Percentiles rank a stretch among this genome's conserved stretches.
Conservation (phyloP, 1,284 basidiomycete species). For the Microbotryomycetes sp. region DNA sequence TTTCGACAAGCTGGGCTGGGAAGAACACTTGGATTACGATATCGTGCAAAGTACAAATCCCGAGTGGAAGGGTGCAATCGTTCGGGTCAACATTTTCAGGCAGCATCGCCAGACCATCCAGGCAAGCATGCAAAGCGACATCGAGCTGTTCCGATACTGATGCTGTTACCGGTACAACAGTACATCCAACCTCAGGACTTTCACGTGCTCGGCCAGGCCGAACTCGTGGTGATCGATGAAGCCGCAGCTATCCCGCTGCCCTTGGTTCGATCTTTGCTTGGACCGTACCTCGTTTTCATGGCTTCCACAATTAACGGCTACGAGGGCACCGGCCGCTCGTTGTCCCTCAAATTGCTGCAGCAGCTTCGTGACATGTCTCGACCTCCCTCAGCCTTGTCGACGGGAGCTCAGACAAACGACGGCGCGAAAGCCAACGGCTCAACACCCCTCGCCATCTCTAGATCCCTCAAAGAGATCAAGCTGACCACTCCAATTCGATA, state of each 20-base stretch:
- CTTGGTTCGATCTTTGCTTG: constrained; percentile 87
- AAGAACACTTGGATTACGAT: constrained; percentile 97
- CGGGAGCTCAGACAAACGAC: constrained; percentile 41
- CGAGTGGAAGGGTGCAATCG: constrained; percentile 92
- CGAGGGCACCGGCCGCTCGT: constrained; percentile 94
- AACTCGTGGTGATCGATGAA: constrained; percentile 96
- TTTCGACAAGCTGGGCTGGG: constrained; percentile 87
- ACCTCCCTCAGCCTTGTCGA: constrained; percentile 55
- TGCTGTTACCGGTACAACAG: constrained; percentile 43
- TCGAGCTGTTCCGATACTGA: constrained; percentile 6
- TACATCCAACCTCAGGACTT: constrained; percentile 98
- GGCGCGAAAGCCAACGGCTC: constrained; percentile 37
- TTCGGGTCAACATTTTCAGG: constrained; percentile 90
- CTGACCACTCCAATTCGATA: constrained; percentile 95
- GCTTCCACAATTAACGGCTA: constrained; percentile 99
- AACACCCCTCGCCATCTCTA: constrained; percentile 47
- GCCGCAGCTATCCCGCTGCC: constrained; percentile 96
- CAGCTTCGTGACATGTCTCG: constrained; percentile 85
- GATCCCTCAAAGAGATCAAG: constrained; percentile 86
- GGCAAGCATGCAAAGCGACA: constrained; percentile 45
- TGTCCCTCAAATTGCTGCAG: constrained; percentile 95
- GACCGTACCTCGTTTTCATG: constrained; percentile 97
- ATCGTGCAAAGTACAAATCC: constrained; percentile 88
- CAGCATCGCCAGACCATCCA: constrained; percentile 91
- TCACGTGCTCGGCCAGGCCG: constrained; percentile 94